Percentiles rank a stretch among this genome's conserved stretches.
Evolutionary conservation across 2,329 filamentous ascomycete genomes (phyloP).

Genomic region (Peltaster fructicola): DNA sequence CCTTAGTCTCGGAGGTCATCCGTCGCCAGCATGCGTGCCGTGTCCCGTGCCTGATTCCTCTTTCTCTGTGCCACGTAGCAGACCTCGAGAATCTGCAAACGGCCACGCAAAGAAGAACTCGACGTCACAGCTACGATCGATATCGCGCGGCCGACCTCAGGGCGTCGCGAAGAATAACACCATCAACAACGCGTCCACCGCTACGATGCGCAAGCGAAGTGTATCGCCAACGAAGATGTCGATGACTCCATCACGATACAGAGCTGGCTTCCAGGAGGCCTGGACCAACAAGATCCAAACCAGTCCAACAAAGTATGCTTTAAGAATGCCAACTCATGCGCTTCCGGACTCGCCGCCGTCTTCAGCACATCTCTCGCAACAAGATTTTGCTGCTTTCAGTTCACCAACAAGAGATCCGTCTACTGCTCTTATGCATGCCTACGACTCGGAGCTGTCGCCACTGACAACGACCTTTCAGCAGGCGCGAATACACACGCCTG

Average conservation of each 20-base stretch:
- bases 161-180: constrained; percentile 15
- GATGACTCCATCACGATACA: constrained; percentile 35
- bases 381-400: constrained; percentile 18
- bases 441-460: constrained; percentile 15
- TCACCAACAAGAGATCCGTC: constrained; percentile 8
- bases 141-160: constrained; percentile 16
- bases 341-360: constrained; percentile 28
- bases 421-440: constrained; percentile 6
- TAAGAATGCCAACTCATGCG: constrained; percentile 27
- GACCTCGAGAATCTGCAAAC: constrained; percentile 13
- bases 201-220: constrained; percentile 15
- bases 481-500: constrained; percentile 14
- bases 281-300: constrained; percentile 36
- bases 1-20: constrained; percentile 18
- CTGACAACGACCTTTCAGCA: constrained; percentile 15
- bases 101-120: constrained; percentile 10
- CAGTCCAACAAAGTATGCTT: constrained; percentile 29
- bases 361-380: constrained; percentile 24
- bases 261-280: constrained; percentile 26
- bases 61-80: constrained; percentile 12
- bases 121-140: constrained; percentile 13
- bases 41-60: constrained; percentile 15
- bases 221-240: constrained; percentile 30
- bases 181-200: constrained; percentile 9
- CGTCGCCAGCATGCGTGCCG: constrained; percentile 17